Conservation (phyloP, 805 yeast species). For the Yamadazyma takamatsuzukensis region DNA sequence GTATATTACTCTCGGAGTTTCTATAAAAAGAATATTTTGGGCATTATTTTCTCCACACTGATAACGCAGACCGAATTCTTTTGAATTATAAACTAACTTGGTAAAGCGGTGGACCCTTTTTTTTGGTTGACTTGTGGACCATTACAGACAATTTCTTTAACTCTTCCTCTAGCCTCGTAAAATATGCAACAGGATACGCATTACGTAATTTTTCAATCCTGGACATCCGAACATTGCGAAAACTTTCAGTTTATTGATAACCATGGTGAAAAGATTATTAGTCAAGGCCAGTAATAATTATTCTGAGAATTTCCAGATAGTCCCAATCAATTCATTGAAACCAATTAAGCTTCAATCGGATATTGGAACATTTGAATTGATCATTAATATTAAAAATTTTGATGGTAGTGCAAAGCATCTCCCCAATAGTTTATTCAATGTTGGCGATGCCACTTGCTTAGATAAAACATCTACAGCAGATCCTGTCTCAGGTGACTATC, state of each 20-base stretch:
- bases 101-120: no score
- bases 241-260: neutral
- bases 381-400: constrained; percentile 45
- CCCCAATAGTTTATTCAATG: constrained; percentile 27
- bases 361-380: constrained; percentile 34
- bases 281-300: constrained; percentile 29
- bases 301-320: constrained; percentile 21
- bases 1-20: no score
- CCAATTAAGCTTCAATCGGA: constrained; percentile 36
- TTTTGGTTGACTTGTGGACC: no score
- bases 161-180: no score
- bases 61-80: no score
- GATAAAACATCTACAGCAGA: constrained; percentile 14
- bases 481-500: neutral
- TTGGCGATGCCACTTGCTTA: constrained; percentile 24
- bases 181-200: no score
- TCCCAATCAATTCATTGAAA: constrained; percentile 42
- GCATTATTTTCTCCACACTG: no score
- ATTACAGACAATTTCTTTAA: no score
- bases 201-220: neutral
- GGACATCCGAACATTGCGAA: neutral
- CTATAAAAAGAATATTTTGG: no score
- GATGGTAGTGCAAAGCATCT: constrained; percentile 40
- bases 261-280: constrained; percentile 26
- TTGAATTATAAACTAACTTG: no score